A percentile compares a stretch with the other conserved stretches of the same genome.
These are phyloP conservation scores for Tylopilus subfusipes DNA, from an alignment of 768 basidiomycete species.

Conservation along the genomic window DNA sequence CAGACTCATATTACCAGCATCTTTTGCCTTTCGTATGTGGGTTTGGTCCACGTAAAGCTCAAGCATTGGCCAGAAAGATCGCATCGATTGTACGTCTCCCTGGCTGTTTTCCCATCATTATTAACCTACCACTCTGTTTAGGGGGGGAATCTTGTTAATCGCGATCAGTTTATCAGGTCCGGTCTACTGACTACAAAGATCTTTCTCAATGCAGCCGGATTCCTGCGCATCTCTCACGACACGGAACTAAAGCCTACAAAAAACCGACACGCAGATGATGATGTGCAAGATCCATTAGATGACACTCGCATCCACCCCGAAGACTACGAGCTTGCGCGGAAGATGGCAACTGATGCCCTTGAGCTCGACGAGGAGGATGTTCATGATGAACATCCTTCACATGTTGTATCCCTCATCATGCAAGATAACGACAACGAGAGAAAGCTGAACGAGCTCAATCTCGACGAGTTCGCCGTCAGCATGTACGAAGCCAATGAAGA, in stretches of 20 bases:
- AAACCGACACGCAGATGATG: constrained; percentile 57
- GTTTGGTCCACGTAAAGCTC: constrained; percentile 91
- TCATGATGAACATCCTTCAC: constrained; percentile 87
- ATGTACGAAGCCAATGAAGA: constrained; percentile 80
- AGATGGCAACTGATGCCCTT: constrained; percentile 97
- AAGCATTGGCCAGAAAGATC: constrained; percentile 78
- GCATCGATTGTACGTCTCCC: constrained; percentile 56
- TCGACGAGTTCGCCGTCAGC: constrained; percentile 95
- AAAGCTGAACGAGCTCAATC: constrained; percentile 85
- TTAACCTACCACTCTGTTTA: constrained; percentile 29
- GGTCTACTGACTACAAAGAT: constrained; percentile 80
- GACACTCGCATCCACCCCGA: constrained; percentile 95
- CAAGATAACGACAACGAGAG: constrained; percentile 70
- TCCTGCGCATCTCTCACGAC: constrained; percentile 82
- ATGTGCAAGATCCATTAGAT: constrained; percentile 85
- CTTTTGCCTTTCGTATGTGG: constrained; percentile 90
- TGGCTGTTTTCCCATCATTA: neutral
- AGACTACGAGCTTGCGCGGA: constrained; percentile 95
- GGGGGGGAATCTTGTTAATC: constrained; percentile 86
- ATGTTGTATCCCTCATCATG: constrained; percentile 84
- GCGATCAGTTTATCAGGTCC: constrained; percentile 83
- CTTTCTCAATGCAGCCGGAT: constrained; percentile 90
- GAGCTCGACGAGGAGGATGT: constrained; percentile 98
- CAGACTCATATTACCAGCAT: constrained; percentile 83
- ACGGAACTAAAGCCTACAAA: constrained; percentile 58